Evolutionary conservation across 495 filamentous ascomycete genomes (phyloP).

Genomic region (Cercophora sp.): DNA sequence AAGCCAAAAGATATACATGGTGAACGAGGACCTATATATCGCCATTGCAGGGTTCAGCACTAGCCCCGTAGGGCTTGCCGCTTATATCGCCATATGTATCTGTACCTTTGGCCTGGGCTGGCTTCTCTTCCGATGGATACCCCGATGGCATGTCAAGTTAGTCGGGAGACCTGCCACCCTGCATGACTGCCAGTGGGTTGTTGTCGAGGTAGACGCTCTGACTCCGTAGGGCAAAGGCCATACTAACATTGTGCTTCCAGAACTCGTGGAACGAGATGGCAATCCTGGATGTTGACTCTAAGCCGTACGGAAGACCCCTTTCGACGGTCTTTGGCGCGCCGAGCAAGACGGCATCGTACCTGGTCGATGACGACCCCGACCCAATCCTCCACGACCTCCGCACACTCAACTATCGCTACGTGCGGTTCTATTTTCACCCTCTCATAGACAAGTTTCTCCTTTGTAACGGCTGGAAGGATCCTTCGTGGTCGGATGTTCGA

Average conservation of each 20-base stretch:
- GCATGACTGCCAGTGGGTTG: conserved; percentile 79
- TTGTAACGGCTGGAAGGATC: conserved; percentile 88
- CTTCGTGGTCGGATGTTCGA: conserved; percentile 74
- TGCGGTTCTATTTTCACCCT: conserved; percentile 88
- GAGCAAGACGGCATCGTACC: conserved; percentile 49
- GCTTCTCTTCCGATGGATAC: conserved; percentile 84
- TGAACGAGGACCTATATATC: conserved; percentile 88
- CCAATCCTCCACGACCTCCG: conserved; percentile 68
- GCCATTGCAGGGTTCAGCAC: conserved; percentile 89
- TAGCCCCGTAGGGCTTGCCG: conserved; percentile 57
- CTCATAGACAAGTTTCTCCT: conserved; percentile 81
- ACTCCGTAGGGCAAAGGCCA: neutral
- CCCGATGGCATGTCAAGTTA: conserved; percentile 75
- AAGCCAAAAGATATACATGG: conserved; percentile 88
- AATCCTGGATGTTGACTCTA: conserved; percentile 60
- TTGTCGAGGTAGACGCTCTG: conserved; percentile 53
- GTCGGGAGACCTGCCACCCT: conserved; percentile 65
- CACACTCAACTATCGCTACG: conserved; percentile 85
- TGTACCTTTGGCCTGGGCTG: conserved; percentile 73
- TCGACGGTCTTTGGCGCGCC: conserved; percentile 80
- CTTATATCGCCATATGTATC: conserved; percentile 67
- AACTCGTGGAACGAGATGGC: conserved; percentile 94
- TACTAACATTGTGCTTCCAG: conserved; percentile 14
- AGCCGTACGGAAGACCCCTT: conserved; percentile 72
- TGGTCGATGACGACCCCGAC: conserved; percentile 80